Percentiles rank a stretch among this genome's conserved stretches.
Evolutionary conservation across 164 flowering plant genomes (phyloP).

Genomic region (Nymphaea thermarum): DNA sequence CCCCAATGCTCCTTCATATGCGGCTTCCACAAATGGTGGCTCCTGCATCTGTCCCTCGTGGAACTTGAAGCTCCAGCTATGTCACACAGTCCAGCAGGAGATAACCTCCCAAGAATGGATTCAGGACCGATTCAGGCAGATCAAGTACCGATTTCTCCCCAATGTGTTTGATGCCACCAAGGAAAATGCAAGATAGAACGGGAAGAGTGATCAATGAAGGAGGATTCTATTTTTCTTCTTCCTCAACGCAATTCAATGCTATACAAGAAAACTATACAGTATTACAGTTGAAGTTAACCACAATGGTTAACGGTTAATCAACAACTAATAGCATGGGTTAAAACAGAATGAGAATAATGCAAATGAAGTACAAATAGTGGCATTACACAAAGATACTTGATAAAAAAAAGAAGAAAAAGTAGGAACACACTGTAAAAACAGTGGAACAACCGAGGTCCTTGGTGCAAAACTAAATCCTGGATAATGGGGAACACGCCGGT

Average conservation of each 20-base stretch:
- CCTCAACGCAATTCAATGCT: conserved; percentile 24
- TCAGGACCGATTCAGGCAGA: conserved; percentile 84
- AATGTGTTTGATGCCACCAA: too few relatives aligned
- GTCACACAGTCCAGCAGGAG: conserved; percentile 50
- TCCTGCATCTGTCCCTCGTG: conserved; percentile 63
- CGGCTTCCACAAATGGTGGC: conserved; percentile 69
- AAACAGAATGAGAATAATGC: too few relatives aligned
- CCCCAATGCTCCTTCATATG: conserved; percentile 88
- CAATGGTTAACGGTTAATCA: background rate
- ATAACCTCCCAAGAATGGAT: conserved; percentile 65
- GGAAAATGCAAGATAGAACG: too few relatives aligned
- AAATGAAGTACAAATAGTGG: background rate
- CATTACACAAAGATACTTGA: background rate
- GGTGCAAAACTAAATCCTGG: background rate
- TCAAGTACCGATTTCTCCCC: conserved; percentile 49
- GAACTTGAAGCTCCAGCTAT: conserved; percentile 71
- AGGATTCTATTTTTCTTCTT: too few relatives aligned
- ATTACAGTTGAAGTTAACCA: too few relatives aligned
- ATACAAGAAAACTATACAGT: too few relatives aligned
- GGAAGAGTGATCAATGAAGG: too few relatives aligned
- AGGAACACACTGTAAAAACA: background rate
- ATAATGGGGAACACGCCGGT: background rate
- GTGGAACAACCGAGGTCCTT: background rate
- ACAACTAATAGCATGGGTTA: background rate
- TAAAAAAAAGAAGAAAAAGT: too few relatives aligned